Base-by-base conservation (phyloP, 441 rosid genomes). In the Gossypium laxum region DNA sequence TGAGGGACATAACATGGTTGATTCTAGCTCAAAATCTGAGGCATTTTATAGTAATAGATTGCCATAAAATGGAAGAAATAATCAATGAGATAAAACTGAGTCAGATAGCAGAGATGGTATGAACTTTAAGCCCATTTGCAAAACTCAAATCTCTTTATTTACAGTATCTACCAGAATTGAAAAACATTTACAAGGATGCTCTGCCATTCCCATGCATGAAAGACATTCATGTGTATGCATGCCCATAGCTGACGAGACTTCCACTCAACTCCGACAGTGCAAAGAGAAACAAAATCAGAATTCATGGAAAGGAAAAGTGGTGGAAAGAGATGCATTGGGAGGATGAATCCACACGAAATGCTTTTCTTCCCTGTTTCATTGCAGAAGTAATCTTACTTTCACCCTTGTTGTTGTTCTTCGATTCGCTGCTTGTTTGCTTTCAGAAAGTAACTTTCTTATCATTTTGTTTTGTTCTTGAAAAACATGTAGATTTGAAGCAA, bases 281-380 rank as follows among this genome's bases (percentile, higher is more conserved):
- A 59, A 59, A 14, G 43, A 8, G 41, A 59, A 59, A 30, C 2
- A 4, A 28, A 30, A 59, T 59, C 45, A 28, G 45, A 2, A 59
- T 59, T 59, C 3, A 5, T 0, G 43, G 45, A 14, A 15, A 30
- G 65, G 21, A 59, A 30, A 6, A 14, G 17, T n/a, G 64, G 43
- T 59, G 64, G 64, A 28, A 59, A 59, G 21, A 59, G 64, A 19
- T 59, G 43, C 22, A 59, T 5, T 59, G 65, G 65, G 45, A 59
- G 4, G 65, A 30, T 30, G 65, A 59, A 59, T 14, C 5, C 17
- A 30, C 65, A 28, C 45, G 12, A 60, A 60, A 30, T 17, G 45
- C 21, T 5, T 30, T 60, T 60, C 45, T 60, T 30, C 65, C 45
- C 2, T 7, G 45, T 56, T 22, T 56, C 60, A 3, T 56, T 56